Evolutionary conservation across 1,284 basidiomycete genomes (phyloP), one percentile per base, ranked within the genome.

Genomic region (Irpex sp.): DNA sequence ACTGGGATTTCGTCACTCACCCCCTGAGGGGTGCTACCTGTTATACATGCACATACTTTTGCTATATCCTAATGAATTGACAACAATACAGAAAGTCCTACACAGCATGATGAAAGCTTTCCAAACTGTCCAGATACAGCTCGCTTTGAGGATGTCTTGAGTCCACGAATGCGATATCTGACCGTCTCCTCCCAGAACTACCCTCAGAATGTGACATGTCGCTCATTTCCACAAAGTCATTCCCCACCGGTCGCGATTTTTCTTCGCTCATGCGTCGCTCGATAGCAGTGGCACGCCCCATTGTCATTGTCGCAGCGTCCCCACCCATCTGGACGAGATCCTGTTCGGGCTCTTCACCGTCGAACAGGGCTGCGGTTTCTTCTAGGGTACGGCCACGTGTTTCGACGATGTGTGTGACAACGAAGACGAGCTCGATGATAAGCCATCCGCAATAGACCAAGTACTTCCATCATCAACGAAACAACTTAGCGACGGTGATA

Each of bases 361-460:
- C 87, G 66, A 88, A 89, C 17, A 89, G 73, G 4, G 81, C 82
- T 1, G 87, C 83, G 2, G 86, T 89, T 71, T 89, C 87, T 73
- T 89, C 88, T 26, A 88, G 77, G 1, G 87, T 88, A 34, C 83
- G 81, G 17, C 85, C 85, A 83, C 62, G 37, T 26, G 88, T 90
- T 70, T 90, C 87, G 26, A 89, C 81, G 57, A 88, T 76, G 70
- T 77, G 87, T 8, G 76, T 68, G n/a, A 82, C 72, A 13, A 88
- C 75, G 69, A 88, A 88, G 8, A 81, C 72, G 4, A 88, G 75
- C 70, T 88, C 86, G 63, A 86, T 69, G 44, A 82, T 74, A 26
- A 88, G 77, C 85, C 85, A 88, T 38, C 78, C 85, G 63, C 85
- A 83, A 66, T 86, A 87, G 8, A 83, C 84, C 21, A 88, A 71